A percentile compares a stretch with the other conserved stretches of the same genome.
phyloP scores from a whole-genome alignment of 441 rosid species.

The Pelargonium cotyledonis region DNA sequence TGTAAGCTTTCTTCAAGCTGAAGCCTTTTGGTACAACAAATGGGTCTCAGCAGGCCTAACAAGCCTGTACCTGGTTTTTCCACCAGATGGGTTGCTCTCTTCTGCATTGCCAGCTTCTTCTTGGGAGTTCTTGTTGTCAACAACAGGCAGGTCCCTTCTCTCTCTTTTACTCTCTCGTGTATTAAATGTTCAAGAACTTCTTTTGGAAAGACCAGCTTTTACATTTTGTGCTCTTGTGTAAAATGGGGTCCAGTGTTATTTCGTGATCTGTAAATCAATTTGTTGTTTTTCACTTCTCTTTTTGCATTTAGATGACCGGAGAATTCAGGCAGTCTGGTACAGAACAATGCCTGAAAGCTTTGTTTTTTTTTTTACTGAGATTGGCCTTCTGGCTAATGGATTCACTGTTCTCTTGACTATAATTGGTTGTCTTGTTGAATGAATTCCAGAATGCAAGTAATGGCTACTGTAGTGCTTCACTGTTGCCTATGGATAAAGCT shows the following conservation, averaged over 20 bases:
- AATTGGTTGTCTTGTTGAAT: conserved; percentile 11
- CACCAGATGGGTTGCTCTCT: conserved; percentile 67
- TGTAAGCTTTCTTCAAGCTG: conserved; percentile 29
- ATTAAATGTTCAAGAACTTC: conserved; percentile 35
- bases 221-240: conserved; percentile 6
- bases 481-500: conserved; percentile 7
- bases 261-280: not conserved
- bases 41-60: conserved; percentile 77
- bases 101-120: conserved; percentile 87
- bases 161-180: conserved; percentile 14
- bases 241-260: not conserved
- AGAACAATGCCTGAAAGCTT: not conserved
- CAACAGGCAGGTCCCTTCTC: conserved; percentile 41
- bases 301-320: not conserved
- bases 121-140: conserved; percentile 77
- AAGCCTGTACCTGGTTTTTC: conserved; percentile 66
- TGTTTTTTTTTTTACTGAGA: not conserved
- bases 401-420: not conserved
- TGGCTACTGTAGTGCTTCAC: conserved; percentile 1
- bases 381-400: conserved; percentile 3
- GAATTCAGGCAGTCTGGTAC: not conserved
- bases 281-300: not conserved
- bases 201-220: conserved; percentile 23
- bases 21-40: conserved; percentile 26
- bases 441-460: conserved; percentile 5